Conservation (phyloP, 768 basidiomycete species). For the Mycena galopus region DNA sequence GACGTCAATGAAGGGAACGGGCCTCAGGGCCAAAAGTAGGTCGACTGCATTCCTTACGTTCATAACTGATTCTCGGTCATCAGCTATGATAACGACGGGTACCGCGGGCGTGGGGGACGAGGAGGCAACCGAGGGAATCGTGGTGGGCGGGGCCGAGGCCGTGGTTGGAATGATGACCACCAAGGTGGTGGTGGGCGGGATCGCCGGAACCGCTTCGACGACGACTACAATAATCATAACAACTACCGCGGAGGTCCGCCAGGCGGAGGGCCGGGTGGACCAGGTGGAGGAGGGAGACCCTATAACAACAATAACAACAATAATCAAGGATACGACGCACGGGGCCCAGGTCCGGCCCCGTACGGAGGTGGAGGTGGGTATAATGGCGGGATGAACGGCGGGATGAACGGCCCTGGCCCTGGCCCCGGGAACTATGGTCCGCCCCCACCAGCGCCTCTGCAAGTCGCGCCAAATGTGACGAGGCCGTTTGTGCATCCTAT, state of each 20-base stretch:
- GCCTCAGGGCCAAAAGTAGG: constrained; percentile 59
- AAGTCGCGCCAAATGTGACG: constrained; percentile 7
- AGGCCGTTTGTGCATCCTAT: not conserved
- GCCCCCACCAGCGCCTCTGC: constrained; percentile 45
- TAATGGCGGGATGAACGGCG: constrained; percentile 7
- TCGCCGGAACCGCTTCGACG: constrained; percentile 51
- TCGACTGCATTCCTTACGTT: constrained; percentile 27
- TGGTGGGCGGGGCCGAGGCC: constrained; percentile 53
- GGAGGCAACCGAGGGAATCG: constrained; percentile 54
- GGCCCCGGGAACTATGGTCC: constrained; percentile 22
- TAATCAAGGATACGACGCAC: constrained; percentile 56
- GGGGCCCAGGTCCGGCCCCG: constrained; percentile 47
- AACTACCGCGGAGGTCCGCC: constrained; percentile 42
- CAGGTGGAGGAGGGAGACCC: constrained; percentile 45
- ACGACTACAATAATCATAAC: constrained; percentile 46
- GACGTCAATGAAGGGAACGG: constrained; percentile 72
- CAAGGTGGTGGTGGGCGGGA: constrained; percentile 48
- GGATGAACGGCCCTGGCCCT: not conserved
- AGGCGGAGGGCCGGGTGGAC: constrained; percentile 37
- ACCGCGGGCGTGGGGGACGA: constrained; percentile 61
- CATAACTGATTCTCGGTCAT: not conserved
- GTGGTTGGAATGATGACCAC: constrained; percentile 57
- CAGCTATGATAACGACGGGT: constrained; percentile 44
- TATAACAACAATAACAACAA: constrained; percentile 50
- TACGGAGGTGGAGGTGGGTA: constrained; percentile 27